Percentiles rank a stretch among this genome's conserved stretches.
phyloP scores from a whole-genome alignment of 2,329 filamentous ascomycete species.

The Aspergillus niger region DNA sequence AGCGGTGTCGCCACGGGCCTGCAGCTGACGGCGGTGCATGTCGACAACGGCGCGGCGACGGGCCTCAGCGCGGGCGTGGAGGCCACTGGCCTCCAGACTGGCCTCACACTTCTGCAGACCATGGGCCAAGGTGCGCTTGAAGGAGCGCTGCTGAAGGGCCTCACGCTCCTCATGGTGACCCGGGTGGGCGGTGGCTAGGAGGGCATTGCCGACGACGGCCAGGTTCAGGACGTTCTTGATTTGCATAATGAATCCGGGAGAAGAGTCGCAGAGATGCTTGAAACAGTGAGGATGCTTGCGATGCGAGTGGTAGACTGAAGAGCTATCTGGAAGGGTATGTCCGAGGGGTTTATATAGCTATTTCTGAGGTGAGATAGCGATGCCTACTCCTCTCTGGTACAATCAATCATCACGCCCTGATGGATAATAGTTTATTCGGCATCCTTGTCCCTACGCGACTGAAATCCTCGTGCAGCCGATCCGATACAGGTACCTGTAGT shows the following conservation, averaged over 20 bases:
- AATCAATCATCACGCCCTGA: not conserved
- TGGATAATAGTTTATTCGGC: conserved; percentile 4
- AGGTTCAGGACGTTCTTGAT: conserved; percentile 4
- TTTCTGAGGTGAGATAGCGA: too few species aligned
- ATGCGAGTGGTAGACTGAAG: not conserved
- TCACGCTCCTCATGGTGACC: conserved; percentile 12
- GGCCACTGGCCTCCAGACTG: conserved; percentile 23
- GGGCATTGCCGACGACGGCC: conserved; percentile 3
- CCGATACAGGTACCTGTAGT: not conserved
- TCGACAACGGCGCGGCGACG: conserved; percentile 26
- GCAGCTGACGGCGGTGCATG: conserved; percentile 18
- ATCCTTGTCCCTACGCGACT: not conserved
- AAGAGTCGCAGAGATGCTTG: not conserved
- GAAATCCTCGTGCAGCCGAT: not conserved
- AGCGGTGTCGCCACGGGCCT: conserved; percentile 35
- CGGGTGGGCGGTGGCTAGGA: conserved; percentile 7
- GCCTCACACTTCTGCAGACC: conserved; percentile 25
- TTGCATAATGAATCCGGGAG: conserved; percentile 9
- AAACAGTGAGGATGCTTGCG: not conserved
- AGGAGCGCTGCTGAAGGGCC: conserved; percentile 17
- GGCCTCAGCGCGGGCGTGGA: conserved; percentile 25
- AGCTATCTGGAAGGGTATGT: not conserved
- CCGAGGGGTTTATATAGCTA: conserved; percentile 1
- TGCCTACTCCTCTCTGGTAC: not conserved
- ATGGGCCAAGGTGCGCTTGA: conserved; percentile 22